Base-by-base conservation (phyloP, 2,329 filamentous ascomycete species). In the Ceratocystis alfenasii region DNA sequence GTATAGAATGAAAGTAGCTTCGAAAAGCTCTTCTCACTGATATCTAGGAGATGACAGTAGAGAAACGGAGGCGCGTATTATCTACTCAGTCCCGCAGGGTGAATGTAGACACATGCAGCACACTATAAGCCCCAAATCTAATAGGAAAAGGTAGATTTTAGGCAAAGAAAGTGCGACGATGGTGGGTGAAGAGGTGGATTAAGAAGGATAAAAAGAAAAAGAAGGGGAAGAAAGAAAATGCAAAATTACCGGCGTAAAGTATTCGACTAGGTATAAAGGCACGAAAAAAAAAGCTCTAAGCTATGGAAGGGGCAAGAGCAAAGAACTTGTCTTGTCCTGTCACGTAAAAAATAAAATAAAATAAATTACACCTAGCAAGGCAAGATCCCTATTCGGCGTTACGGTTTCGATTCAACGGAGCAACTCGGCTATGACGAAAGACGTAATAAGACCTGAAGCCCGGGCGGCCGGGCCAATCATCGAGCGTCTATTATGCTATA, bases 341-440 rank as follows among this genome's bases (percentile, higher is more conserved):
- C 36, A 41, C 36, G 36, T 41, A 41, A 41, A 41, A 41, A 41
- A 41, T 41, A 41, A 41, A 41, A 44, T 17, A 62, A 41, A 22
- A 28, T 22, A 25, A 62, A 62, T 28, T 48, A 36, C 62, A 53
- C 36, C 44, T 28, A 67, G 45, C 36, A 57, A 57, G 64, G 63
- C 53, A 67, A 65, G 46, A 57, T 41, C 63, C 63, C 44, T 65
- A 60, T 68, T 68, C 66, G 66, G 66, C 66, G 66, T 68, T 68
- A 68, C 66, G 66, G 60, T 68, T 65, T 65, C 48, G 59, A 53
- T 68, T 50, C 36, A 68, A 62, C 67, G 67, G 62, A 66, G 64
- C 64, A 62, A 64, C 67, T 68, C 67, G 67, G 67, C 61, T 68
- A 68, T 68, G 67, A 68, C 67, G 67, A 68, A 67, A 66, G 62